These are phyloP conservation scores for Spinacia oleracea DNA, from an alignment of 179 eudicot species.

Conservation along the genomic window DNA sequence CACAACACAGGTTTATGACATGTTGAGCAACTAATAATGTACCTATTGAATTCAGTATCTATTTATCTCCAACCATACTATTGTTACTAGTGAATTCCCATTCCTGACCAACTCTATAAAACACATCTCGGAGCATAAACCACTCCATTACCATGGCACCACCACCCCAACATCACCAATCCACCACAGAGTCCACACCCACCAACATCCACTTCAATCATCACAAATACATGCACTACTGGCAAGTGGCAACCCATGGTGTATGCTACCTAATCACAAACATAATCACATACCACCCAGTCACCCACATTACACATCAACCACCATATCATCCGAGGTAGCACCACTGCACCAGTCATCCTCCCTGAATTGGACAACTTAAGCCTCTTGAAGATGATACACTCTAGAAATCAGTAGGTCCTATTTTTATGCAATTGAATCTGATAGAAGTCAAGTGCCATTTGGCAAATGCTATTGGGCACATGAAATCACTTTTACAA, in stretches of 20 bases:
- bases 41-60: neutral
- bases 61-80: neutral
- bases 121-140: neutral
- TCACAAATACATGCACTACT: neutral
- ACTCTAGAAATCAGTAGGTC: neutral
- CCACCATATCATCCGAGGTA: neutral
- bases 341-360: neutral
- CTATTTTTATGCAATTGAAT: neutral
- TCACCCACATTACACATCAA: too few relatives aligned
- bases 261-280: neutral
- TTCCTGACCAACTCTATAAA: neutral
- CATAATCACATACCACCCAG: too few relatives aligned
- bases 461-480: neutral
- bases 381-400: neutral
- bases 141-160: neutral
- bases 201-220: neutral
- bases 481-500: too few relatives aligned
- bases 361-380: neutral
- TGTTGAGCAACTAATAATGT: neutral
- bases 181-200: neutral
- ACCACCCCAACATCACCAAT: neutral
- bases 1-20: neutral
- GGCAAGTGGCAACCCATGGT: neutral
- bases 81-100: neutral
- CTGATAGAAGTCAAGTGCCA: neutral